Evolutionary conservation across 257 asterid species (phyloP).

Genomic region (Thymus mandschuricus): DNA sequence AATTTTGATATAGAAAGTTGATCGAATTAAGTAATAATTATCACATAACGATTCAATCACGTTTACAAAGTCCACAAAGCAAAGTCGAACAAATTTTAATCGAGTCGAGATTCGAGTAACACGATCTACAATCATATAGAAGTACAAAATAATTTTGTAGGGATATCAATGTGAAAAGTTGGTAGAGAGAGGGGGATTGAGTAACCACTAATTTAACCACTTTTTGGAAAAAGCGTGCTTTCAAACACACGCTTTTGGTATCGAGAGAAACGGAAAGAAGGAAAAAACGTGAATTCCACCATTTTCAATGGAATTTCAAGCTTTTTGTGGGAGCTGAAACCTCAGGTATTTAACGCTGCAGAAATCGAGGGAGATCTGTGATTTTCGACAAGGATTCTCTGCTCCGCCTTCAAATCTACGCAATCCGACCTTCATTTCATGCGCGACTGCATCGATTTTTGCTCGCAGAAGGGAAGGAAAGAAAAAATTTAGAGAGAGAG

Average conservation of each 20-base stretch:
- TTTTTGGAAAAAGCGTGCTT: neutral
- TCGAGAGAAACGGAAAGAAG: no score
- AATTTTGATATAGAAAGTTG: no score
- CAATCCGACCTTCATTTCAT: slow-evolving; percentile 2
- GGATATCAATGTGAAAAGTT: no score
- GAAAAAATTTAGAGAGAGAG: slow-evolving; percentile 28
- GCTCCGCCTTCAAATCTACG: slow-evolving; percentile 28
- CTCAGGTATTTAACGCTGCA: slow-evolving; percentile 8
- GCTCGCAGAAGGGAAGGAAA: neutral
- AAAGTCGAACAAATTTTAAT: no score
- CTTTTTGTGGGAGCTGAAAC: neutral
- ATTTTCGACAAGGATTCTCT: slow-evolving; percentile 26
- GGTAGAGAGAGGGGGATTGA: no score
- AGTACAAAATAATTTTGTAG: no score
- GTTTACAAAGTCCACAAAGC: no score
- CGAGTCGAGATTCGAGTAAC: no score
- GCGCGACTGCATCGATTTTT: slow-evolving; percentile 8
- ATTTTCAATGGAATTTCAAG: slow-evolving; percentile 11
- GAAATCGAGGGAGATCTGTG: slow-evolving; percentile 36
- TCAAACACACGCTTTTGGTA: neutral
- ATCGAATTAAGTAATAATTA: no score
- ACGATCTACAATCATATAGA: neutral
- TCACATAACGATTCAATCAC: no score
- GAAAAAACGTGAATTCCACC: neutral
- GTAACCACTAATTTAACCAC: neutral